Base-by-base conservation (phyloP, 2,329 filamentous ascomycete species). In the Emergomyces pasteurianus region DNA sequence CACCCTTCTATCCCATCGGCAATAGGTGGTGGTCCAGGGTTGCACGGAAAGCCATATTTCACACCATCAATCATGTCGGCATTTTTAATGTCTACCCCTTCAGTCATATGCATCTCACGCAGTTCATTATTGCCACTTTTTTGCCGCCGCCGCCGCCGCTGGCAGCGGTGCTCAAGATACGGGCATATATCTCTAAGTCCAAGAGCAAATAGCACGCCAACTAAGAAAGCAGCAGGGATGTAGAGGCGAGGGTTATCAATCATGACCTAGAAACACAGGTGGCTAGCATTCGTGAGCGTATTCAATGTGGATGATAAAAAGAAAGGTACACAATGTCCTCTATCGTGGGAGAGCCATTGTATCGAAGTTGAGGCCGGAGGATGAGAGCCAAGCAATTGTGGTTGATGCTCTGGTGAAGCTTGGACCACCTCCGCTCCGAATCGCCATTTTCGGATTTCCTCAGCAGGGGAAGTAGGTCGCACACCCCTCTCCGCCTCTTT, bases 1-100 rank as follows among this genome's bases (percentile, higher is more conserved):
- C 88, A 90, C 53, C 87, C 89, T 73, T 95, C 91, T 63, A 99
- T 89, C 21, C 94, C 94, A 60, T 89, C 83, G 16, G 85, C 83
- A 60, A 92, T 84, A 31, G 69, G 67, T 14, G 74, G 74, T 34
- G 74, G 74, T 1, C 73, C 72, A 55, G 68, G 58, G 52, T 69
- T 68, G 9, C 68, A 68, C 53, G 62, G 60, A 10, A 70, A 50
- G 9, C 31, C n/a, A 7, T 31, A 31, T 23, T 56, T 43, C n/a
- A 50, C 16, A 8, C 34, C 49, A 16, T 36, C 38, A 63, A 67
- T 56, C 67, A 70, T 67, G 59, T 66, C 68, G 50, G 75, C 70
- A 63, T 85, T 81, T 63, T 78, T 80, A 21, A 86, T 79, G 49
- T 77, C 72, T 36, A 40, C 12, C 18, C 47, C 56, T 31, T 38